Conservation (phyloP, 2,329 filamentous ascomycete species). For the Fusarium pseudonygamai region DNA sequence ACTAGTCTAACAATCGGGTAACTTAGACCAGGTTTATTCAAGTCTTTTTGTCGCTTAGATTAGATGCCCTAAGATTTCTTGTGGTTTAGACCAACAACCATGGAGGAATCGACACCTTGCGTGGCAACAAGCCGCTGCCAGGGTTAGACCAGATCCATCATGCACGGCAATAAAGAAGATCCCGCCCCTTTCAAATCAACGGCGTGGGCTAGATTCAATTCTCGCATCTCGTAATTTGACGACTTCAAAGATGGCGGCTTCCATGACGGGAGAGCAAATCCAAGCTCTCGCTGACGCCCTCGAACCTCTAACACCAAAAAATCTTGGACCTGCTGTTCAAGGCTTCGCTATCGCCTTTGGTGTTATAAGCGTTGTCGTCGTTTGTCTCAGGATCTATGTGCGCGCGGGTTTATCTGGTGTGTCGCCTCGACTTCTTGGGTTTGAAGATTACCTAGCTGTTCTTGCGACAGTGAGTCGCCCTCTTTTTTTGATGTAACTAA, state of each 20-base stretch:
- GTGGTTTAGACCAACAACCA: not conserved
- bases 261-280: conserved; percentile 13
- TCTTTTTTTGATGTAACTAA: accelerated
- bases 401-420: conserved; percentile 11
- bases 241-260: not conserved
- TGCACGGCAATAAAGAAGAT: not conserved
- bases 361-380: not conserved
- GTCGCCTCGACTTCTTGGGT: not conserved
- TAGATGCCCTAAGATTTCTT: not conserved
- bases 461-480: not conserved
- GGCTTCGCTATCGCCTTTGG: conserved; percentile 3
- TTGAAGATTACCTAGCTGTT: conserved; percentile 11
- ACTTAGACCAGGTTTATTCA: accelerated
- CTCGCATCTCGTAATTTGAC: not conserved
- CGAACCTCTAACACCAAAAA: not conserved
- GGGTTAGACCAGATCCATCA: not conserved
- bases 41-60: not conserved
- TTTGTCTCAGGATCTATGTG: conserved; percentile 4
- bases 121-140: not conserved
- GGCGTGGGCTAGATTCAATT: not conserved
- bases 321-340: not conserved
- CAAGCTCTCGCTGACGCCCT: conserved; percentile 1
- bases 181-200: not conserved
- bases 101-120: not conserved
- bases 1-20: accelerated